Evolutionary conservation across 805 yeast species (phyloP).

Genomic region (Starmerella cellae): DNA sequence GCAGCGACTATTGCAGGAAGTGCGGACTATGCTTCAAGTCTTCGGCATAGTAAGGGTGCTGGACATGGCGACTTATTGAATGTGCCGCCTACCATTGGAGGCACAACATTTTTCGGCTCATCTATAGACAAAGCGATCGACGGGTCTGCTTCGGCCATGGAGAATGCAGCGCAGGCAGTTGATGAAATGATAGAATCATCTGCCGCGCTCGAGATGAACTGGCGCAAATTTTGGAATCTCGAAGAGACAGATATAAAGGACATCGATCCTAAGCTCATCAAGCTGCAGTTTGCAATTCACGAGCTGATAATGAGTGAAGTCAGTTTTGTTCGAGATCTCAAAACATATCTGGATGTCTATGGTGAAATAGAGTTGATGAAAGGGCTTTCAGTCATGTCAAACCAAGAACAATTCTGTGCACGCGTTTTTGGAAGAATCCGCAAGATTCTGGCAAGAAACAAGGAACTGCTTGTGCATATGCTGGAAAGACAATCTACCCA

Average conservation of each 20-base stretch:
- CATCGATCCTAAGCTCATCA: constrained; percentile 27
- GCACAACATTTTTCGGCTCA: background rate
- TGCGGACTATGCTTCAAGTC: background rate
- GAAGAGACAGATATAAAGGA: constrained; percentile 15
- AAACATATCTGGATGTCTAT: constrained; percentile 46
- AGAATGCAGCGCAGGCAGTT: background rate
- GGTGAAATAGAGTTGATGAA: constrained; percentile 29
- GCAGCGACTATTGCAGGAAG: background rate
- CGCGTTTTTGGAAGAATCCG: constrained; percentile 46
- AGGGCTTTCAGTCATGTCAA: constrained; percentile 31
- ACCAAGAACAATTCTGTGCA: constrained; percentile 43
- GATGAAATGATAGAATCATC: background rate
- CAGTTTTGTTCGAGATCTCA: constrained; percentile 52
- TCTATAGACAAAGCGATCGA: no score
- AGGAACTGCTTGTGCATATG: constrained; percentile 42
- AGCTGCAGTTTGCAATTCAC: constrained; percentile 60
- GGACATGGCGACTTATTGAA: background rate
- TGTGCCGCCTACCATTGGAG: background rate
- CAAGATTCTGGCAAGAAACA: constrained; percentile 43
- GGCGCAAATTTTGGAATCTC: constrained; percentile 21
- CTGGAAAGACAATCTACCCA: constrained; percentile 43
- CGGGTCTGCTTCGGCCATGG: background rate
- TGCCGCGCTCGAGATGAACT: constrained; percentile 19
- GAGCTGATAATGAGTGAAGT: constrained; percentile 64
- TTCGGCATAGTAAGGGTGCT: background rate